A percentile compares a stretch with the other conserved stretches of the same genome.
Evolutionary conservation across 257 asterid genomes (phyloP).

Genomic region (Euphrasia confusa): DNA sequence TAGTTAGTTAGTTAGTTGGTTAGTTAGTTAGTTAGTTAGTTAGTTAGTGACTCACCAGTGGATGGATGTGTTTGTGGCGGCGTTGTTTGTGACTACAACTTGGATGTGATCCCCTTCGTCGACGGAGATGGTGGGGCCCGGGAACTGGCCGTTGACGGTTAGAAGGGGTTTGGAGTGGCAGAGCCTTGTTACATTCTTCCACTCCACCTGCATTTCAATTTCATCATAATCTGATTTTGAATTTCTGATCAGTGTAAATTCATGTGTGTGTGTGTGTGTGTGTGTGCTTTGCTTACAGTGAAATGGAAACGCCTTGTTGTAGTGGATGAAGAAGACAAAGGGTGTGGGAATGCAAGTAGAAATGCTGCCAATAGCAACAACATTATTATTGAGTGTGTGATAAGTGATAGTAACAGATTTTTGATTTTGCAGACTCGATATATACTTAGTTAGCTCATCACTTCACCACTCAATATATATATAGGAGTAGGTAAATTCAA

Average conservation of each 20-base stretch:
- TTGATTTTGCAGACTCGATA: too few relatives aligned
- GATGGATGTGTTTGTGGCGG: slow-evolving; percentile 54
- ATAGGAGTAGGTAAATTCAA: too few relatives aligned
- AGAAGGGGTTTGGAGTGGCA: slow-evolving; percentile 45
- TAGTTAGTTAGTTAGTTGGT: too few relatives aligned
- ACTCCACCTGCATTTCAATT: slow-evolving; percentile 50
- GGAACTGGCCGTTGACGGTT: slow-evolving; percentile 61
- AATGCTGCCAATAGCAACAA: neutral
- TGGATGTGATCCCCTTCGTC: slow-evolving; percentile 71
- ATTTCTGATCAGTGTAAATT: too few relatives aligned
- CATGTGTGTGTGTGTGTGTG: neutral
- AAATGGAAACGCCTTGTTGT: slow-evolving; percentile 45
- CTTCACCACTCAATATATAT: too few relatives aligned
- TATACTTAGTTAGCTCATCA: too few relatives aligned
- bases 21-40: too few relatives aligned
- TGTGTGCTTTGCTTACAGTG: slow-evolving; percentile 34
- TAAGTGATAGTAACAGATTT: too few relatives aligned
- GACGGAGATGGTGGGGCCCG: slow-evolving; percentile 63
- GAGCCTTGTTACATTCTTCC: slow-evolving; percentile 53
- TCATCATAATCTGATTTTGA: neutral
- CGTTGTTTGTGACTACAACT: slow-evolving; percentile 48
- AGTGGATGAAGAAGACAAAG: slow-evolving; percentile 33
- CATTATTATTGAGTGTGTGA: too few relatives aligned
- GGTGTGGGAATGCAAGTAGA: neutral
- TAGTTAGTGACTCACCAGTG: slow-evolving; percentile 44